Conservation (phyloP, 2,329 filamentous ascomycete genomes). For the Teratosphaeria viscida region DNA sequence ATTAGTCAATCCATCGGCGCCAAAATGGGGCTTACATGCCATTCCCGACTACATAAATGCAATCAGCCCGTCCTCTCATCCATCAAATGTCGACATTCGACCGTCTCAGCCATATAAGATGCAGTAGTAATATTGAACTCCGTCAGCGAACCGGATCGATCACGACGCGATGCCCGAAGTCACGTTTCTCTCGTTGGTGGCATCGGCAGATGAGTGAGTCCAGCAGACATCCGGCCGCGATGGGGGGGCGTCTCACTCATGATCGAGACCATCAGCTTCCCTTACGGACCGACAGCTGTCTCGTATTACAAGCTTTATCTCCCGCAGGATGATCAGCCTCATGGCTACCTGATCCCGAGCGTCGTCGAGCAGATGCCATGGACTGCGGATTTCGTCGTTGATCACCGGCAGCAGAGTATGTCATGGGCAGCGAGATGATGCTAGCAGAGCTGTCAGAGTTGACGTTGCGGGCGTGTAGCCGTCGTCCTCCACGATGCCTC, state of each 20-base stretch:
- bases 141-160: too few relatives aligned
- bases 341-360: constrained; percentile 49
- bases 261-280: constrained; percentile 30
- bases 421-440: background rate
- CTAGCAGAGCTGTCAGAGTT: background rate
- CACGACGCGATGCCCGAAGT: background rate
- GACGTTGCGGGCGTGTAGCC: background rate
- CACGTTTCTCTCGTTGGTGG: background rate
- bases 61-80: too few relatives aligned
- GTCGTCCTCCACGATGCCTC: constrained; percentile 30
- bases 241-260: background rate
- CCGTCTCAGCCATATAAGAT: too few relatives aligned
- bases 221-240: background rate
- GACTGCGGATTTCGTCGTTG: constrained; percentile 47
- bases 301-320: constrained; percentile 57
- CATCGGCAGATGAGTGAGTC: background rate
- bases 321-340: constrained; percentile 50
- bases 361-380: constrained; percentile 48
- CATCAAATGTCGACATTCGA: too few relatives aligned
- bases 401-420: constrained; percentile 16
- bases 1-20: too few relatives aligned
- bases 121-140: too few relatives aligned
- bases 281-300: constrained; percentile 33
- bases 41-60: too few relatives aligned
- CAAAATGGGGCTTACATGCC: too few relatives aligned